phyloP scores from a whole-genome alignment of 176 grass and related monocot species.

The Juncus effusus region DNA sequence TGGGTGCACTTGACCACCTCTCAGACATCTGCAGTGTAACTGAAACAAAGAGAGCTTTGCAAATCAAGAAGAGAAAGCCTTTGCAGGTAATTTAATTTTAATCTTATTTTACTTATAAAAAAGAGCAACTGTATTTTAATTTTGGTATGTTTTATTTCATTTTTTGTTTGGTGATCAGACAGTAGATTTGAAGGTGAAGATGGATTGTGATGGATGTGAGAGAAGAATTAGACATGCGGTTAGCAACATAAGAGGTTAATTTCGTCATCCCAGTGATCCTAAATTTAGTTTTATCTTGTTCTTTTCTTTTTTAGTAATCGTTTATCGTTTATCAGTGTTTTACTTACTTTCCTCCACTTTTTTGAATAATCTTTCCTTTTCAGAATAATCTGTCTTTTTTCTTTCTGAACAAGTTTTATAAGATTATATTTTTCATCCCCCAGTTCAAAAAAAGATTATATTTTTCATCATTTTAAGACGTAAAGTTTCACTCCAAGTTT shows the following conservation, averaged over 20 bases:
- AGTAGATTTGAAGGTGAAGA: conserved; percentile 78
- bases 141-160: not conserved
- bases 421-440: too few relatives aligned
- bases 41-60: conserved; percentile 54
- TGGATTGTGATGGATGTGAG: conserved; percentile 91
- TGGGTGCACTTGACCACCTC: conserved; percentile 70
- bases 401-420: too few relatives aligned
- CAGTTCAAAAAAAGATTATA: too few relatives aligned
- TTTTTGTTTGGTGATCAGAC: conserved; percentile 36
- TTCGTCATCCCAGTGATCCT: too few relatives aligned
- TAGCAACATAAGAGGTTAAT: conserved; percentile 41
- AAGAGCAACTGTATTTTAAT: not conserved
- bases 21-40: conserved; percentile 54
- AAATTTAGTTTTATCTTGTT: too few relatives aligned
- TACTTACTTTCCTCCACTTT: not conserved
- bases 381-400: too few relatives aligned
- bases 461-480: too few relatives aligned
- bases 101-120: not conserved
- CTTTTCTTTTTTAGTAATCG: not conserved
- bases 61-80: conserved; percentile 60
- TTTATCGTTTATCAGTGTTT: not conserved
- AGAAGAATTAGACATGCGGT: conserved; percentile 54
- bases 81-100: conserved; percentile 49
- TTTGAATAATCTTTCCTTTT: not conserved
- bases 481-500: too few relatives aligned